These are phyloP conservation scores for Arctium lappa DNA, from an alignment of 129 eudicot species.

Conservation along the genomic window DNA sequence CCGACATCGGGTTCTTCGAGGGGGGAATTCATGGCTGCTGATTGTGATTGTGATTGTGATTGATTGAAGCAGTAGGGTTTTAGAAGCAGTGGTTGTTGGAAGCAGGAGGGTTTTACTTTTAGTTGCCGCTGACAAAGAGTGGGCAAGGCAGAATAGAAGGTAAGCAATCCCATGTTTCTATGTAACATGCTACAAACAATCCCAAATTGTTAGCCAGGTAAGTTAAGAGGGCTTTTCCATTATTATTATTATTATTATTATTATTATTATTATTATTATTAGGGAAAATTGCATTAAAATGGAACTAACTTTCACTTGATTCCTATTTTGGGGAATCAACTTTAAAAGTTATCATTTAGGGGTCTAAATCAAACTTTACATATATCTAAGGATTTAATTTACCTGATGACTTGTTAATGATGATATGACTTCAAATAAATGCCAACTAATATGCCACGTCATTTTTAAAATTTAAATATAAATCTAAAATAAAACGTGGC, in stretches of 20 bases:
- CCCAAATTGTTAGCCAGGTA: not conserved
- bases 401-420: too few species aligned
- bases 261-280: too few species aligned
- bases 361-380: too few species aligned
- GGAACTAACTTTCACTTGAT: too few species aligned
- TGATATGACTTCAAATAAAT: too few species aligned
- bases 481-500: too few species aligned
- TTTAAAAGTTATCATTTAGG: too few species aligned
- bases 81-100: not conserved
- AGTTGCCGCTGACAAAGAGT: not conserved
- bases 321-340: too few species aligned
- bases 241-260: not conserved
- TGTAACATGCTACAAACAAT: not conserved
- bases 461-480: too few species aligned
- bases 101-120: constrained; percentile 19
- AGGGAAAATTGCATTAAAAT: too few species aligned
- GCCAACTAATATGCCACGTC: too few species aligned
- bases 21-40: constrained; percentile 27
- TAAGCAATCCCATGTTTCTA: constrained; percentile 21
- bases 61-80: constrained; percentile 23
- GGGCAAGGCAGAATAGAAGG: not conserved
- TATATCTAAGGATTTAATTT: too few species aligned
- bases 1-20: constrained; percentile 86
- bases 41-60: not conserved
- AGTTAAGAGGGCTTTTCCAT: not conserved